These are phyloP conservation scores for Spathaspora gorwiae DNA, from an alignment of 805 yeast genomes.

Conservation along the genomic window DNA sequence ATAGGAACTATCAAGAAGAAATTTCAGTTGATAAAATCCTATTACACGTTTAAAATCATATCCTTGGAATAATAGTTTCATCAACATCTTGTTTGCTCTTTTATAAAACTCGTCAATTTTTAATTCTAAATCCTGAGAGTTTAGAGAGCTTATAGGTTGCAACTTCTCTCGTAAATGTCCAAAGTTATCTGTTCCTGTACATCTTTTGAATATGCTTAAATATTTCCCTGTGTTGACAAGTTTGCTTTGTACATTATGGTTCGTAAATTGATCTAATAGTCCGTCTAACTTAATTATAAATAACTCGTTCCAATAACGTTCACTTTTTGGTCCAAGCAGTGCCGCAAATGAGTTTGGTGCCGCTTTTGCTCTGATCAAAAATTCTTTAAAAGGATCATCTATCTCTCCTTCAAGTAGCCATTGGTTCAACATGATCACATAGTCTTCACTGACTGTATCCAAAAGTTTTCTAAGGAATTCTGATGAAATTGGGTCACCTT, in stretches of 20 bases:
- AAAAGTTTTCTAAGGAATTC: constrained; percentile 51
- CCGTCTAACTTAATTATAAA: constrained; percentile 74
- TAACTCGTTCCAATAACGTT: constrained; percentile 69
- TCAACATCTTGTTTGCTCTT: constrained; percentile 60
- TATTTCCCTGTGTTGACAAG: constrained; percentile 81
- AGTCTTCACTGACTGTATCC: constrained; percentile 56
- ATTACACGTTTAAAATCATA: constrained; percentile 50
- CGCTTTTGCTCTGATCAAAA: constrained; percentile 54
- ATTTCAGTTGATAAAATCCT: constrained; percentile 49
- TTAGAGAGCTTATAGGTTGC: constrained; percentile 24
- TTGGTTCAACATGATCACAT: constrained; percentile 61
- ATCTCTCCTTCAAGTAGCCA: constrained; percentile 79
- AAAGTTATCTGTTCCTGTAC: constrained; percentile 45
- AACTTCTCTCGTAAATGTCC: constrained; percentile 22
- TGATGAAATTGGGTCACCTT: constrained; percentile 61
- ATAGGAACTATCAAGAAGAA: constrained; percentile 50
- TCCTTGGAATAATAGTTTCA: constrained; percentile 56
- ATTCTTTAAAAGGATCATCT: constrained; percentile 78
- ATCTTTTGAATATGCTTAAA: constrained; percentile 63
- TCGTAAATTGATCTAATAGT: constrained; percentile 58
- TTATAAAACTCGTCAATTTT: constrained; percentile 58
- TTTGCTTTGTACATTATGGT: constrained; percentile 52
- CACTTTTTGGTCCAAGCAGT: constrained; percentile 38
- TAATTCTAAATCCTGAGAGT: constrained; percentile 45
- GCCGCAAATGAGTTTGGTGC: constrained; percentile 22